Evolutionary conservation across 352 stramenopile genomes (phyloP), one percentile per base, ranked within the genome.

Genomic region (Globisporangium middletonii): DNA sequence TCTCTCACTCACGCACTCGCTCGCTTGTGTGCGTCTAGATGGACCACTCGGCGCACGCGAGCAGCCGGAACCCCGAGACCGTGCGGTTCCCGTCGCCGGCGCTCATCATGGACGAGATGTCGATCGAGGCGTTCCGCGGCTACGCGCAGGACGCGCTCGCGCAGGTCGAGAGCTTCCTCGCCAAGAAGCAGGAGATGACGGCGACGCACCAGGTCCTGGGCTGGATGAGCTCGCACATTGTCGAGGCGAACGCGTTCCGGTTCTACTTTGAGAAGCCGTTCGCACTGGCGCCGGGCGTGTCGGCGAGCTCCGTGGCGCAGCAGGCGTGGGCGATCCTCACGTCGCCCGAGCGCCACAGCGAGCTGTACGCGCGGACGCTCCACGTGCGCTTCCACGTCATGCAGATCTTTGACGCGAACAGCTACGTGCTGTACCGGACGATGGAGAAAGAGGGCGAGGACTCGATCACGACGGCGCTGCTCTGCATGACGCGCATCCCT

Each of bases 21-120:
- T 49, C 6, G 50, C 37, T 9, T 7, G 7, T 62, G 12, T 28
- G 13, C 12, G 33, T 38, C 2, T 19, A 69, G 63, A 82, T 82
- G 72, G 67, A 82, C 60, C 72, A 82, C 61, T 79, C 72, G 55
- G 68, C 74, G 44, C 68, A 69, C 16, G 67, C 62, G 0, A 66
- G 67, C 0, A 65, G 53, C 19, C 55, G 69, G 13, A 53, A 73
- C 3, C 61, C 73, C 11, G 50, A 69, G 49, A 63, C 71, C 15
- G 63, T 67, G 33, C 65, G 60, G n/a, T 60, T 64, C 30, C 58
- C 50, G 16, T 72, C 69, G 41, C 72, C 72, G 3, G 70, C 77
- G 72, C 62, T 82, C 27, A 75, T 82, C 44, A 82, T 82, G 72
- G 70, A 82, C 55, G 72, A 82, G n/a, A 82, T 82, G 72, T 77